Percentiles rank a stretch among this genome's conserved stretches.
Conservation (phyloP, 2,329 filamentous ascomycete genomes). For the Xylariaceae sp. region DNA sequence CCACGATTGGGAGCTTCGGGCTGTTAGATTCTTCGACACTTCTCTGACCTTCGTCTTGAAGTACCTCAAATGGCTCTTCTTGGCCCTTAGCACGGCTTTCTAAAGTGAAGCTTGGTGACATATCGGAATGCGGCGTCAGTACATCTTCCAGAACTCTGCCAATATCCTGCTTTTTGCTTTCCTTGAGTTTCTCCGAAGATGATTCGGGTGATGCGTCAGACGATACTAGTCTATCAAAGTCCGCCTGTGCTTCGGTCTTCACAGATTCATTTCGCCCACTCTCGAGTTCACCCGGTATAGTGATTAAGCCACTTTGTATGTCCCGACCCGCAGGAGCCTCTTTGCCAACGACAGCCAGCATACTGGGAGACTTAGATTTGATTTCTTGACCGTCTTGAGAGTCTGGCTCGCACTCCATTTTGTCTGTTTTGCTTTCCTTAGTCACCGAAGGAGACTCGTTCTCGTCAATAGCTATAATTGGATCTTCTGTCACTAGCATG, state of each 20-base stretch:
- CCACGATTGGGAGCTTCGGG: background rate
- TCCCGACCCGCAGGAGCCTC: background rate
- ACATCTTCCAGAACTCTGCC: constrained; percentile 17
- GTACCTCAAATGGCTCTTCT: background rate
- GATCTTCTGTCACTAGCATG: background rate
- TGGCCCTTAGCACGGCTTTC: background rate
- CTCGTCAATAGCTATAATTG: constrained; percentile 1
- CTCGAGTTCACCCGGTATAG: background rate
- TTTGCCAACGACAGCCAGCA: constrained; percentile 3
- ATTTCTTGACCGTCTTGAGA: constrained; percentile 20
- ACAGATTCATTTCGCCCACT: constrained; percentile 6
- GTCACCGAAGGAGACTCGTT: constrained; percentile 21
- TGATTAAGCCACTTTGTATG: background rate
- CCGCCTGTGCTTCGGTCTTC: background rate
- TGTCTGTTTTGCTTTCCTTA: constrained; percentile 33
- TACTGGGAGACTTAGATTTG: constrained; percentile 8
- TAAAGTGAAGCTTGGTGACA: background rate
- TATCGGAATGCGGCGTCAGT: background rate
- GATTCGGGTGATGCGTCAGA: constrained; percentile 13
- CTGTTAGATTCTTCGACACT: background rate
- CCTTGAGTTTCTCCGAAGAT: constrained; percentile 28
- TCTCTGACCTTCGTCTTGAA: background rate
- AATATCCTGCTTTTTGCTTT: constrained; percentile 32
- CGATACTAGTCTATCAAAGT: background rate
- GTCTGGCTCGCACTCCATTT: constrained; percentile 27